Percentiles rank a stretch among this genome's conserved stretches.
Conservation (phyloP, 306 rosid species). For the Macrotyloma uniflorum region DNA sequence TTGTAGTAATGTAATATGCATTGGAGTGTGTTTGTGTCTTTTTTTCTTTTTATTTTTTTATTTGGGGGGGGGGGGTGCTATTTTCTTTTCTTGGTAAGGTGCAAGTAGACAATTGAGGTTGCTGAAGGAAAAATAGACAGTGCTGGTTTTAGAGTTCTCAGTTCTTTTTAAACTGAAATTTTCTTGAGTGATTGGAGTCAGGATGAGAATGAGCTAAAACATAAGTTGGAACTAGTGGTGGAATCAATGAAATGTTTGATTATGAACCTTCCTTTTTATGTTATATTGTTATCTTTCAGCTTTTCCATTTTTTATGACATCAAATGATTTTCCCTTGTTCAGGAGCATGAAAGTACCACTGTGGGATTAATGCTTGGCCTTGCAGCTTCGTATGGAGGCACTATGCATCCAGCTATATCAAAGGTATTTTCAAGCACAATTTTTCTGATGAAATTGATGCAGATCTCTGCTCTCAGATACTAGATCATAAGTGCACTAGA, state of each 20-base stretch:
- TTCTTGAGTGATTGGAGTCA: conserved; percentile 3
- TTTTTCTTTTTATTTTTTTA: too few species aligned
- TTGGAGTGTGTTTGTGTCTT: not conserved
- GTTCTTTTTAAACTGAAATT: conserved; percentile 15
- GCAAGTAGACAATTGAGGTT: conserved; percentile 11
- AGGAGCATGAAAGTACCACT: conserved; percentile 97
- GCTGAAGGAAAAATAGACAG: not conserved
- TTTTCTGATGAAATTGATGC: conserved; percentile 15
- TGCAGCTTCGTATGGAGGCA: conserved; percentile 94
- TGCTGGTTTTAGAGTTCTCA: not conserved
- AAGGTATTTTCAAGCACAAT: conserved; percentile 56
- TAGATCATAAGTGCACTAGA: conserved; percentile 21
- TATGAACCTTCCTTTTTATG: conserved; percentile 9
- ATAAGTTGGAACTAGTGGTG: not conserved
- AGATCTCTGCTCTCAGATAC: conserved; percentile 3
- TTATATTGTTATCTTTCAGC: conserved; percentile 30
- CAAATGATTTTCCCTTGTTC: conserved; percentile 36
- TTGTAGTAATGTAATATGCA: not conserved
- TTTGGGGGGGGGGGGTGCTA: not conserved
- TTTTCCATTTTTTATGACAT: conserved; percentile 34
- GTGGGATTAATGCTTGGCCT: conserved; percentile 96
- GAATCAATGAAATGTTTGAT: not conserved
- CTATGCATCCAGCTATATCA: conserved; percentile 92
- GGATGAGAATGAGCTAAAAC: conserved; percentile 7
- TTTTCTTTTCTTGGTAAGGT: not conserved